Evolutionary conservation across 1,284 basidiomycete species (phyloP).

Genomic region (Mycena sp.): DNA sequence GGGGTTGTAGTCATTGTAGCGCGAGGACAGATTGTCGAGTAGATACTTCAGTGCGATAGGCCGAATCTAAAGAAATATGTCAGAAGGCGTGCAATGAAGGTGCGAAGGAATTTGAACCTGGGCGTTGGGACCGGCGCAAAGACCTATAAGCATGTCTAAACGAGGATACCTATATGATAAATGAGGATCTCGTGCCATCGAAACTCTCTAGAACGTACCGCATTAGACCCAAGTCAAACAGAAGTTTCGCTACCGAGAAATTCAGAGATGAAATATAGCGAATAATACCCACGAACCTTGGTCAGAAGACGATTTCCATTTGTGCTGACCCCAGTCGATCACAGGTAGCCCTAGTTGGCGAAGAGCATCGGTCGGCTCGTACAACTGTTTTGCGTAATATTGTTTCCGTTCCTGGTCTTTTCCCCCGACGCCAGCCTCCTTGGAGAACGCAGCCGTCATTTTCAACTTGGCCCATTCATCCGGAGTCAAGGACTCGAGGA

Average conservation of each 20-base stretch:
- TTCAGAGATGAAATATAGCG: not conserved
- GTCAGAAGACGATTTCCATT: slow-evolving; percentile 85
- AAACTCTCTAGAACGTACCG: slow-evolving; percentile 8
- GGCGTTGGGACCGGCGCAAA: slow-evolving; percentile 70
- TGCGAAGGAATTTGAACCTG: slow-evolving; percentile 42
- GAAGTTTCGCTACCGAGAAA: slow-evolving; percentile 77
- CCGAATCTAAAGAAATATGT: slow-evolving; percentile 50
- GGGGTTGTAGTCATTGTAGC: slow-evolving; percentile 76
- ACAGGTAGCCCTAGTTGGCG: slow-evolving; percentile 83
- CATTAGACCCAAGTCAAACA: slow-evolving; percentile 85
- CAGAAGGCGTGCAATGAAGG: slow-evolving; percentile 2
- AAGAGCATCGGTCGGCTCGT: slow-evolving; percentile 86
- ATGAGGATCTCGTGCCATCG: not conserved
- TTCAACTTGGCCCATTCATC: slow-evolving; percentile 82
- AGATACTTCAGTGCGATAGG: slow-evolving; percentile 81
- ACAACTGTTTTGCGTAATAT: slow-evolving; percentile 78
- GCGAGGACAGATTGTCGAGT: slow-evolving; percentile 72
- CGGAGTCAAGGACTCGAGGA: slow-evolving; percentile 58
- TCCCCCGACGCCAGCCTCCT: slow-evolving; percentile 57
- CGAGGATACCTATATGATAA: slow-evolving; percentile 62
- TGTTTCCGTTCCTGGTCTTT: slow-evolving; percentile 54
- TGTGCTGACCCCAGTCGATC: slow-evolving; percentile 88
- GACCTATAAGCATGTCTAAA: slow-evolving; percentile 70
- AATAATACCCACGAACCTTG: slow-evolving; percentile 70
- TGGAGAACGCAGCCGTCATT: slow-evolving; percentile 86